Percentiles rank a stretch among this genome's conserved stretches.
Evolutionary conservation across 129 eudicot genomes (phyloP).

Genomic region (Artemisia annua): DNA sequence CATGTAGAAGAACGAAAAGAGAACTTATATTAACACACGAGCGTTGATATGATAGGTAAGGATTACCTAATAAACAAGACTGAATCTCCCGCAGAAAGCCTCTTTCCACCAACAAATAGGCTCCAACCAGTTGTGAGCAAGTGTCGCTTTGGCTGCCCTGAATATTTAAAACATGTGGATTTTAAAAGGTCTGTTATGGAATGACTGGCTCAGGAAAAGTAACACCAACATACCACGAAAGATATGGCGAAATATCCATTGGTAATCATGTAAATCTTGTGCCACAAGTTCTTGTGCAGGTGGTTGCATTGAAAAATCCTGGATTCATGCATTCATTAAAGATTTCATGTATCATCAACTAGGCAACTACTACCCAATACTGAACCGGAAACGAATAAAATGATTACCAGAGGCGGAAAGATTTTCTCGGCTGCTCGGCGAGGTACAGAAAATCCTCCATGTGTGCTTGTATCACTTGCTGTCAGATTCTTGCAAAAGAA

Average conservation of each 20-base stretch:
- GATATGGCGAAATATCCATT: conserved; percentile 89
- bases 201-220: background rate
- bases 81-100: conserved; percentile 90
- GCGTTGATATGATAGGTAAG: background rate
- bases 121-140: conserved; percentile 98
- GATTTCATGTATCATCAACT: background rate
- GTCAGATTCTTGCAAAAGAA: conserved; percentile 92
- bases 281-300: conserved; percentile 95
- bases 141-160: conserved; percentile 98
- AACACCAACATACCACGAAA: conserved; percentile 61
- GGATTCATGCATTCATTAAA: background rate
- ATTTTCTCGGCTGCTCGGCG: conserved; percentile 95
- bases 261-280: conserved; percentile 74
- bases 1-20: background rate
- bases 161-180: background rate
- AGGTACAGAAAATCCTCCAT: conserved; percentile 97
- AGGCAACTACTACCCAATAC: background rate
- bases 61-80: conserved; percentile 87
- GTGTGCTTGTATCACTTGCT: conserved; percentile 97
- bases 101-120: conserved; percentile 82
- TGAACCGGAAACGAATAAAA: background rate
- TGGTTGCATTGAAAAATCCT: conserved; percentile 95
- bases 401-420: conserved; percentile 79
- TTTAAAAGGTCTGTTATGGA: background rate
- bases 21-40: background rate